Evolutionary conservation across 2,329 filamentous ascomycete genomes (phyloP).

Genomic region (Gnomoniopsis smithogilvyi): DNA sequence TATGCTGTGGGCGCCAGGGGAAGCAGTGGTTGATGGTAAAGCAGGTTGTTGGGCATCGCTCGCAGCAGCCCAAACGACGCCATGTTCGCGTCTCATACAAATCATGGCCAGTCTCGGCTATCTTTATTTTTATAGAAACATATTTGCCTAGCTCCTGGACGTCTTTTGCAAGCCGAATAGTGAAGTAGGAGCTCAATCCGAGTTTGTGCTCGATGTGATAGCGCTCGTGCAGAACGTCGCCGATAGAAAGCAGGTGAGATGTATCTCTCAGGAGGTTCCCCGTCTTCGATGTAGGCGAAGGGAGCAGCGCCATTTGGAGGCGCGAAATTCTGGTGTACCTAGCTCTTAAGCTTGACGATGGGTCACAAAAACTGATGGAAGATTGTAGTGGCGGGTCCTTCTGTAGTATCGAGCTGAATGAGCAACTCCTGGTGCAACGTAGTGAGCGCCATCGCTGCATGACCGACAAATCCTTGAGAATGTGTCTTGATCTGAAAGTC

Average conservation of each 20-base stretch:
- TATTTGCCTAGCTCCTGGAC: background rate
- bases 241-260: slow-evolving; percentile 1
- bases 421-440: background rate
- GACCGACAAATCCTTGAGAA: background rate
- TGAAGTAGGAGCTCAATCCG: slow-evolving; percentile 10
- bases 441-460: background rate
- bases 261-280: background rate
- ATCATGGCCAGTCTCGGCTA: background rate
- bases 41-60: background rate
- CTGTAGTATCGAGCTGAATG: background rate
- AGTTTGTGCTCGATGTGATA: slow-evolving; percentile 8
- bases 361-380: background rate
- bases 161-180: background rate
- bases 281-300: slow-evolving; percentile 6
- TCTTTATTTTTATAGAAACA: slow-evolving; percentile 2
- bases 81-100: background rate
- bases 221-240: background rate
- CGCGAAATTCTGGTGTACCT: background rate
- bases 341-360: background rate
- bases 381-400: background rate
- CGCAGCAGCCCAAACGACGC: background rate
- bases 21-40: background rate
- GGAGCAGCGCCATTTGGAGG: background rate
- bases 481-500: background rate
- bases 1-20: background rate